Conservation (phyloP, 2,329 filamentous ascomycete genomes). For the Ophiostoma pallidulum region DNA sequence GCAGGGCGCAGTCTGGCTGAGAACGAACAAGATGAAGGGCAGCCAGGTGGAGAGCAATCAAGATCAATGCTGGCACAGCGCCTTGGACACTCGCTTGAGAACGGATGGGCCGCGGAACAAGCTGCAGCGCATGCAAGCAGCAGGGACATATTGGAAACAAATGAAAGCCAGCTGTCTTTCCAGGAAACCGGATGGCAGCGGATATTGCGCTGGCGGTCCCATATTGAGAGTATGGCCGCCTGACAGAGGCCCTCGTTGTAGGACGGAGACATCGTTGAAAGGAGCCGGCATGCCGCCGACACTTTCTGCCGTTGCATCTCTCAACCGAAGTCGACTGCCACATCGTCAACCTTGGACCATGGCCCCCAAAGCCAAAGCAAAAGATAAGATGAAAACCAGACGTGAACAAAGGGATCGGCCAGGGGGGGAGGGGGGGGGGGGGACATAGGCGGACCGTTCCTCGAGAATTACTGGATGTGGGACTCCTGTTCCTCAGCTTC, state of each 20-base stretch:
- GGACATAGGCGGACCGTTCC: background rate
- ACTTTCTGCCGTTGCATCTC: too few relatives aligned
- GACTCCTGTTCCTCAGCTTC: background rate
- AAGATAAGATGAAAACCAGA: background rate
- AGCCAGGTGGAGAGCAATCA: background rate
- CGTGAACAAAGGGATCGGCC: background rate
- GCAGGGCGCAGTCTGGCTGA: background rate
- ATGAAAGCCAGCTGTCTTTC: constrained; percentile 6
- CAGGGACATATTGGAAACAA: background rate
- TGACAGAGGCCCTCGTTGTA: too few relatives aligned
- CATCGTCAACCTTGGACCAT: too few relatives aligned
- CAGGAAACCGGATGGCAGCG: constrained; percentile 12
- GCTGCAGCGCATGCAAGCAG: background rate
- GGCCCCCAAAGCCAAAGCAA: too few relatives aligned
- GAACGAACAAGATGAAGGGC: background rate
- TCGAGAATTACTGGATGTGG: background rate
- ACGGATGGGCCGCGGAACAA: background rate
- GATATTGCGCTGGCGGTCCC: constrained; percentile 5
- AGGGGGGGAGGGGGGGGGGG: background rate
- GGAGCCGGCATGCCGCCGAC: too few relatives aligned
- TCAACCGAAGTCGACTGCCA: too few relatives aligned
- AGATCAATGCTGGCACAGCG: background rate
- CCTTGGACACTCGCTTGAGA: constrained; percentile 6
- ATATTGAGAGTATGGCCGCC: constrained; percentile 3
- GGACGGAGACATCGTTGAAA: too few relatives aligned